Evolutionary conservation across 1,284 basidiomycete species (phyloP), one percentile per base, ranked within the genome.

Genomic region (Sparassis latifolia): DNA sequence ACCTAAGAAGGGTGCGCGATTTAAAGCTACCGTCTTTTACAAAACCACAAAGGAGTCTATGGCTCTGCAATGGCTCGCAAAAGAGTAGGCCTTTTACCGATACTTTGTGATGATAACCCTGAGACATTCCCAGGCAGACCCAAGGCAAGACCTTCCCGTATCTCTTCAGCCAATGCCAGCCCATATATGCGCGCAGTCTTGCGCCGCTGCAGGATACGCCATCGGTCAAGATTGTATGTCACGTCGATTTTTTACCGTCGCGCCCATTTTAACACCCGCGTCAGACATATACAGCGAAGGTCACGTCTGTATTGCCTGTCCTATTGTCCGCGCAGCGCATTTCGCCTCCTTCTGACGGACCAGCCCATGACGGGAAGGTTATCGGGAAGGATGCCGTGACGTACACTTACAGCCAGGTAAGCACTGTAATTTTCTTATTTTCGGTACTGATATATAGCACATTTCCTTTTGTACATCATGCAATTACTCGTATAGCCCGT

Each of bases 81-180:
- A 92, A 58, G 83, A 88, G 84, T 90, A 62, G 20, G 20, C 20
- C 20, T 52, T 79, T 51, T 5, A 41, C 42, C 28, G 29, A 37
- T n/a, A 44, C 27, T 20, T 9, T 20, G n/a, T 32, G 3, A 20
- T 37, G 40, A 47, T 42, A 43, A 31, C 33, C 10, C 10, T 48
- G 10, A 40, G 42, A 42, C 44, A 20, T 20, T 20, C 20, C 20
- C 42, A 89, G 88, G 55, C 94, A 97, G 69, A 98, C 95, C 0
- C 89, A 92, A 54, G 89, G 89, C 28, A 91, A 92, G 62, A 72
- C 75, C 50, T 86, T 89, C 68, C 89, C 92, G 0, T 97, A 90
- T 71, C 72, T 97, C 37, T 97, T 97, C 75, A 94, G 90, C 52
- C 94, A 98, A 69, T 92, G 89, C 64, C 94, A 97, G 66, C 92